A percentile compares a stretch with the other conserved stretches of the same genome.
phyloP scores from a whole-genome alignment of 768 basidiomycete genomes.

The Auriscalpium orientale region DNA sequence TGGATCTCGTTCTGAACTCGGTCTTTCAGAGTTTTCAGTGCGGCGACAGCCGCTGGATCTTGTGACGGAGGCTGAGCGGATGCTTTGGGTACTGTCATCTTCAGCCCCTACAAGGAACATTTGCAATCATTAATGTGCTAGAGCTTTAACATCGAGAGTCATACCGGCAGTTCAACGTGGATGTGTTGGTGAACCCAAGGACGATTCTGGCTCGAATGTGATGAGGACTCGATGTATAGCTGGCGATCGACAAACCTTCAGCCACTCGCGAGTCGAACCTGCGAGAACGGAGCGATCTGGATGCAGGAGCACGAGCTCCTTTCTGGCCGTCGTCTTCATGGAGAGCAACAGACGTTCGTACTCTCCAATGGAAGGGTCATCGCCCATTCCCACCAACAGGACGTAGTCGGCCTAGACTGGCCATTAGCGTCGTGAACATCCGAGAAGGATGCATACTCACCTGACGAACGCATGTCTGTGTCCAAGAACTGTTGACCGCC shows the following conservation, averaged over 20 bases:
- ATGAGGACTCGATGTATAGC: no score
- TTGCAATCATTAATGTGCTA: no score
- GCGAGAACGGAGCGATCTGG: constrained; percentile 83
- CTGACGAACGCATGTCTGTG: constrained; percentile 95
- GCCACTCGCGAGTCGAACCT: constrained; percentile 92
- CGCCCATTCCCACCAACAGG: constrained; percentile 90
- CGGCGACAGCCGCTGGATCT: constrained; percentile 83
- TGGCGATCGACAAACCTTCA: constrained; percentile 51
- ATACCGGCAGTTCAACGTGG: constrained; percentile 83
- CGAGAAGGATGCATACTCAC: constrained; percentile 30
- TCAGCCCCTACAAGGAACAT: constrained; percentile 50
- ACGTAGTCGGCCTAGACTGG: constrained; percentile 77
- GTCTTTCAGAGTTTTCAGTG: constrained; percentile 88
- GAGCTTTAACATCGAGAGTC: constrained; percentile 8
- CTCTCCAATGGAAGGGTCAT: constrained; percentile 86
- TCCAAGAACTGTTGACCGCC: constrained; percentile 93
- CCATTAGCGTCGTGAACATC: not conserved
- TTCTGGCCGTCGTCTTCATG: constrained; percentile 97
- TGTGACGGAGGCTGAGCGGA: constrained; percentile 39
- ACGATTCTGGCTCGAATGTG: constrained; percentile 51
- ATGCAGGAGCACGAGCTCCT: constrained; percentile 91
- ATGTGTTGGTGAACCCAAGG: constrained; percentile 96
- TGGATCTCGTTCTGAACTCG: constrained; percentile 85
- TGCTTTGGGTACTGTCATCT: constrained; percentile 55
- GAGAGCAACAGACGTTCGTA: constrained; percentile 90